Conservation (phyloP, 2,329 filamentous ascomycete species). For the Exophiala phaeomuriformis region DNA sequence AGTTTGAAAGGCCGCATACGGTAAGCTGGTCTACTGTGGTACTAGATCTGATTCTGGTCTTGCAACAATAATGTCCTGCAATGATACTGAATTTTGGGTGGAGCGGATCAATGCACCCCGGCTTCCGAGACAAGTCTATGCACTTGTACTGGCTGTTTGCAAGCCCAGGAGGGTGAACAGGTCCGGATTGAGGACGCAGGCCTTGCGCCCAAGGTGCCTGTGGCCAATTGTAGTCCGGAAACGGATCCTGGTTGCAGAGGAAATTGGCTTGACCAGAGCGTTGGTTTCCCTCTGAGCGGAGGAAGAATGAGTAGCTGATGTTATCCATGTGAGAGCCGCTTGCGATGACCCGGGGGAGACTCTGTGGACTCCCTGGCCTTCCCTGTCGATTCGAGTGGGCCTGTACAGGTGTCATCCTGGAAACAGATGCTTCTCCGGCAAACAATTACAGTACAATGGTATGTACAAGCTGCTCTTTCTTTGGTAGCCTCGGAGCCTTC, state of each 20-base stretch:
- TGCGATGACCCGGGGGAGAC: not conserved
- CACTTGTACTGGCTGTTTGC: not conserved
- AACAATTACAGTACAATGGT: not conserved
- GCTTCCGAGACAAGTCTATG: slow-evolving; percentile 3
- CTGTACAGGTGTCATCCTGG: not conserved
- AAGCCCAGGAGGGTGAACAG: not conserved
- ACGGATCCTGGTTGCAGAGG: slow-evolving; percentile 7
- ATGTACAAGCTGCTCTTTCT: too few relatives aligned
- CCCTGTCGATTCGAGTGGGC: not conserved
- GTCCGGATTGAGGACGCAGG: not conserved
- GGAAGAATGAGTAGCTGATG: not conserved
- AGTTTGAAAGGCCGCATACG: too few relatives aligned
- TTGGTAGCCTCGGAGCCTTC: too few relatives aligned
- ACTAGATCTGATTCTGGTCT: too few relatives aligned
- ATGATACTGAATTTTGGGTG: not conserved
- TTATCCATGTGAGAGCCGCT: not conserved
- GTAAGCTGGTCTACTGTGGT: too few relatives aligned
- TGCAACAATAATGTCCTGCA: too few relatives aligned
- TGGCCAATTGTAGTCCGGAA: slow-evolving; percentile 4
- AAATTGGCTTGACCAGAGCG: slow-evolving; percentile 12
- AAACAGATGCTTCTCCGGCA: not conserved
- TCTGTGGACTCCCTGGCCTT: not conserved
- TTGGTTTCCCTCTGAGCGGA: not conserved
- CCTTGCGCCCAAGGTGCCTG: slow-evolving; percentile 1
- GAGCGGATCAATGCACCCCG: not conserved